Base-by-base conservation (phyloP, 768 basidiomycete species). In the Suillus tomentosus region DNA sequence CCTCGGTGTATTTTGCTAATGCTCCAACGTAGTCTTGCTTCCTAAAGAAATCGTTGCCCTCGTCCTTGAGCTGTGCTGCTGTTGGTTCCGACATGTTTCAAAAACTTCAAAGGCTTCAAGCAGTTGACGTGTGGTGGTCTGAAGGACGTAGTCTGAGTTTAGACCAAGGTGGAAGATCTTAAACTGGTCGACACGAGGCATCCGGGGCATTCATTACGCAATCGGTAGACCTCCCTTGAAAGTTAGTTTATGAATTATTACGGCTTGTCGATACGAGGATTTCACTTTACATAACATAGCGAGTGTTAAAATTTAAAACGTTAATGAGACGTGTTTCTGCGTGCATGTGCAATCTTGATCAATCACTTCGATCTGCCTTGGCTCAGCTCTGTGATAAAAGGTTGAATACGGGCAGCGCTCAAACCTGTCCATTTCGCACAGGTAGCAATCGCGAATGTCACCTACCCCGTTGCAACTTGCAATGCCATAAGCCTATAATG, bases 21-120 rank as follows among this genome's bases (percentile, higher is more conserved):
- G 81, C 82, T 11, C 68, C 74, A 22, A 64, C 59, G 64, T 76
- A 80, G 24, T 79, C 65, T 31, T 76, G 71, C 59, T 75, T 69
- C 15, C 67, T 66, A 64, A 78, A 77, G 9, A 79, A 68, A 8
- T 71, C 73, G 65, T 85, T 85, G 27, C 79, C 82, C 66, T 79
- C 71, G 1, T 67, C 71, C 68, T 84, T 83, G 56, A 83, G 67
- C 5, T 62, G 36, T 10, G 2, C 8, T 3, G 40, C 62, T 10
- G 40, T 34, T 24, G 40, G 40, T 5, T 40, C 39, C 5, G 24
- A 42, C 57, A 58, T 58, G 57, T 58, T 40, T 42, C 13, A 19
- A 17, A 15, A 22, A 17, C 19, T 45, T 45, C 3, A 15, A 58
- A 40, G 5, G 3, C 10, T 58, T 17, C 19, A 34, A 34, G 9